Evolutionary conservation across 2,329 filamentous ascomycete species (phyloP).

Genomic region (Thermothelomyces thermophilus): DNA sequence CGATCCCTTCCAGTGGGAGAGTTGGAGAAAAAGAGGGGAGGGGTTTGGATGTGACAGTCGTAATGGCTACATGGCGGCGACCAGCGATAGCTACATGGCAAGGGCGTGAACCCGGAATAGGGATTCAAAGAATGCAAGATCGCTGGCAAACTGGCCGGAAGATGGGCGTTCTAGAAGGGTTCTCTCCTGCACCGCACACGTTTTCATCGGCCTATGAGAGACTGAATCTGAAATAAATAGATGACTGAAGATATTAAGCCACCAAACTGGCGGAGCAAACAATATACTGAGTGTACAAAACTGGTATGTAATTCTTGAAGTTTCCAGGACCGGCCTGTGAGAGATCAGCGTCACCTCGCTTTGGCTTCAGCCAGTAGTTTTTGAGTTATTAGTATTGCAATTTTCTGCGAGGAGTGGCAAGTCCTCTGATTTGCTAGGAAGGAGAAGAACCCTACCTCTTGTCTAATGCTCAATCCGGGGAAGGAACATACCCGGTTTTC

Average conservation of each 20-base stretch:
- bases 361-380: not conserved
- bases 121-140: constrained; percentile 7
- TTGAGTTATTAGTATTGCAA: constrained; percentile 2
- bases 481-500: no score
- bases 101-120: constrained; percentile 23
- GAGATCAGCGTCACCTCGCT: not conserved
- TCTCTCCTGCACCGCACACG: not conserved
- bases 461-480: not conserved
- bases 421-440: not conserved
- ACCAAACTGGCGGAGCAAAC: not conserved
- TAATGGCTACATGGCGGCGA: constrained; percentile 5
- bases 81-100: constrained; percentile 12
- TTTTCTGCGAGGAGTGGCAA: not conserved
- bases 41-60: not conserved
- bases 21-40: no score
- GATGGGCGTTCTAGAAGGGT: constrained; percentile 15
- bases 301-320: no score
- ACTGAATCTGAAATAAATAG: not conserved
- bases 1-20: no score
- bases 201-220: not conserved
- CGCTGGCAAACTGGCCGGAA: not conserved
- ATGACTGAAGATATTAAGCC: constrained; percentile 2
- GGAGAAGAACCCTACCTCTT: not conserved
- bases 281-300: not conserved
- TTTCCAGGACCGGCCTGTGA: constrained; percentile 2